These are phyloP conservation scores for Pterocarpus macrocarpus DNA, from an alignment of 306 rosid species.

Conservation along the genomic window DNA sequence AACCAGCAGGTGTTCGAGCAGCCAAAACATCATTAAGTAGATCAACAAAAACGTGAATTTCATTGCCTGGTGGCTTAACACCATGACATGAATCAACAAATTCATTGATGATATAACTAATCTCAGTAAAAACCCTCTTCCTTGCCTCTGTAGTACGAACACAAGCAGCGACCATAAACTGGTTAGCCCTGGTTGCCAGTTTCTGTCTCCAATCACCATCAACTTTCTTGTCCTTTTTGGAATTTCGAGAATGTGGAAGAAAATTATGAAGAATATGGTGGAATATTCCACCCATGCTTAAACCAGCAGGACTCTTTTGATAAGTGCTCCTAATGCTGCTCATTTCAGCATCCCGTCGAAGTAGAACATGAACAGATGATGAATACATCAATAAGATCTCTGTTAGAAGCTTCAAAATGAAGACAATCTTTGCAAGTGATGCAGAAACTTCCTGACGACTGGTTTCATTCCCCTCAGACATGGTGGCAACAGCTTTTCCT, in stretches of 20 bases:
- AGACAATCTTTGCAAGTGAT: constrained; percentile 88
- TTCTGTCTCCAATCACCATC: constrained; percentile 99
- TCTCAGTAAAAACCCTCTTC: constrained; percentile 81
- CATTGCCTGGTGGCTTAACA: constrained; percentile 69
- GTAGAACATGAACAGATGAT: constrained; percentile 92
- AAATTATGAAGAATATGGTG: constrained; percentile 87
- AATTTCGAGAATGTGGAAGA: constrained; percentile 72
- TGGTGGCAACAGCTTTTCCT: constrained; percentile 88
- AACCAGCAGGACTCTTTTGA: constrained; percentile 70
- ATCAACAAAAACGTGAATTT: constrained; percentile 79
- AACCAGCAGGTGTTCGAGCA: constrained; percentile 93
- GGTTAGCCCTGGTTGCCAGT: constrained; percentile 89
- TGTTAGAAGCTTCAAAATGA: constrained; percentile 89
- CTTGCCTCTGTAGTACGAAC: constrained; percentile 97
- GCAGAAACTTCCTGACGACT: constrained; percentile 78
- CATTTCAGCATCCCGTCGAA: constrained; percentile 92
- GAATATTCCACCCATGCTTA: constrained; percentile 78
- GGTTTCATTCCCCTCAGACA: constrained; percentile 69
- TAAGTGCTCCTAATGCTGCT: constrained; percentile 66
- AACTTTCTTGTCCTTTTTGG: constrained; percentile 82
- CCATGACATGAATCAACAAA: constrained; percentile 76
- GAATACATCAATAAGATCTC: constrained; percentile 92
- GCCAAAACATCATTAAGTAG: constrained; percentile 89
- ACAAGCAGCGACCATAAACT: constrained; percentile 90
- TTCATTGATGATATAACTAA: constrained; percentile 72